Conservation (phyloP, 2,329 filamentous ascomycete genomes). For the Xylariales sp. region DNA sequence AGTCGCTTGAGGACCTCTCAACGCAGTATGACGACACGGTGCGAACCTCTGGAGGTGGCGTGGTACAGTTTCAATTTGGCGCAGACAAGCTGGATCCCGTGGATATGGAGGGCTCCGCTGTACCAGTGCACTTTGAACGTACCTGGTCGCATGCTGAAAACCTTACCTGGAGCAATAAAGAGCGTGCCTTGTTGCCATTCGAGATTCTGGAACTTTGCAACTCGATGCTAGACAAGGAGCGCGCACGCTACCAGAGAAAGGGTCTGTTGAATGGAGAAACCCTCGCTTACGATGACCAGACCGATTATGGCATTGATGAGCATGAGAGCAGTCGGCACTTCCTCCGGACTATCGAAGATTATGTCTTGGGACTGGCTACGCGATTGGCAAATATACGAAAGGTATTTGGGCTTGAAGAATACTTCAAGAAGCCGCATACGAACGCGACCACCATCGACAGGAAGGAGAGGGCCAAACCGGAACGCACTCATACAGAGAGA, state of each 20-base stretch:
- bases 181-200: constrained; percentile 65
- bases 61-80: constrained; percentile 97
- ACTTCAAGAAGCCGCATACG: constrained; percentile 22
- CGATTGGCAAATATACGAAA: constrained; percentile 53
- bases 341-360: constrained; percentile 70
- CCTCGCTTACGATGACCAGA: constrained; percentile 66
- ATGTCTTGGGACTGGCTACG: constrained; percentile 59
- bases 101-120: constrained; percentile 93
- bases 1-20: constrained; percentile 91
- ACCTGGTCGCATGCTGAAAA: constrained; percentile 80
- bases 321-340: constrained; percentile 81
- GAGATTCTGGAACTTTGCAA: constrained; percentile 69
- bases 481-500: constrained; percentile 46
- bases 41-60: constrained; percentile 77
- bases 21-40: constrained; percentile 94
- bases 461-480: constrained; percentile 22
- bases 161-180: constrained; percentile 73
- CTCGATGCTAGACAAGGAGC: constrained; percentile 62
- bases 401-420: constrained; percentile 43
- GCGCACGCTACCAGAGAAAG: constrained; percentile 57
- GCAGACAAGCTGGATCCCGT: constrained; percentile 94
- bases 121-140: constrained; percentile 85
- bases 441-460: constrained; percentile 23
- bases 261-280: constrained; percentile 57
- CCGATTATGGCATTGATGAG: constrained; percentile 66